Percentiles rank a stretch among this genome's conserved stretches.
phyloP scores from a whole-genome alignment of 441 rosid genomes.

The Cnidoscolus chayamansa region DNA sequence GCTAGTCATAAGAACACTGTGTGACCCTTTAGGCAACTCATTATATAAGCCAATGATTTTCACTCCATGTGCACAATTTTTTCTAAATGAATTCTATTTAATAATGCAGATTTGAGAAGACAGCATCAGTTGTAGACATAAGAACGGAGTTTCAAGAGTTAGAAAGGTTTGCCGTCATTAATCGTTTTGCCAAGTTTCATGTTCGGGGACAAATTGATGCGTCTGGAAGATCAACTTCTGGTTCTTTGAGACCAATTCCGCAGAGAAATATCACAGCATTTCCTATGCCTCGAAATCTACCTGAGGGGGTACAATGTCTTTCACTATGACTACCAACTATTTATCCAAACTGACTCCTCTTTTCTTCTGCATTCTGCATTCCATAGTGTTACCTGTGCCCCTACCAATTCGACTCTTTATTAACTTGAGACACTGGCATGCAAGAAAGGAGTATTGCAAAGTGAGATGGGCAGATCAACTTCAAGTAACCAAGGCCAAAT shows the following conservation, averaged over 20 bases:
- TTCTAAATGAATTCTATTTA: slow-evolving; percentile 2
- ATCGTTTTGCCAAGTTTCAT: slow-evolving; percentile 87
- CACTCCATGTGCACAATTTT: neutral
- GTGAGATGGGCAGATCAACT: slow-evolving; percentile 24
- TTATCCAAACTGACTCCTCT: slow-evolving; percentile 23
- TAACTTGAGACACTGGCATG: slow-evolving; percentile 21
- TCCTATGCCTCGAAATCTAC: slow-evolving; percentile 69
- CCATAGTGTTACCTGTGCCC: slow-evolving; percentile 20
- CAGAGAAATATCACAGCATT: slow-evolving; percentile 66
- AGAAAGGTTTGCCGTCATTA: slow-evolving; percentile 71
- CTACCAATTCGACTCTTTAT: slow-evolving; percentile 2
- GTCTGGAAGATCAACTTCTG: slow-evolving; percentile 12
- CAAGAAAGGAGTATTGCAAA: slow-evolving; percentile 26
- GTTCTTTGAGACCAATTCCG: slow-evolving; percentile 39
- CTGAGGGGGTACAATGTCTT: slow-evolving; percentile 83
- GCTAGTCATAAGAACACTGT: neutral
- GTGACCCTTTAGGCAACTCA: neutral
- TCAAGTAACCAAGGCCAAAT: slow-evolving; percentile 23
- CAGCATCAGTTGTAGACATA: slow-evolving; percentile 55
- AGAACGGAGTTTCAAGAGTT: slow-evolving; percentile 71
- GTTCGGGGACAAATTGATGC: slow-evolving; percentile 43
- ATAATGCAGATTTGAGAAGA: slow-evolving; percentile 65
- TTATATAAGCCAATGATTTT: neutral
- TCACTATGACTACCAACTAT: slow-evolving; percentile 48
- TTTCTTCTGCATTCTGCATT: slow-evolving; percentile 26